Evolutionary conservation across 768 basidiomycete species (phyloP).

Genomic region (Lactarius evosmus): DNA sequence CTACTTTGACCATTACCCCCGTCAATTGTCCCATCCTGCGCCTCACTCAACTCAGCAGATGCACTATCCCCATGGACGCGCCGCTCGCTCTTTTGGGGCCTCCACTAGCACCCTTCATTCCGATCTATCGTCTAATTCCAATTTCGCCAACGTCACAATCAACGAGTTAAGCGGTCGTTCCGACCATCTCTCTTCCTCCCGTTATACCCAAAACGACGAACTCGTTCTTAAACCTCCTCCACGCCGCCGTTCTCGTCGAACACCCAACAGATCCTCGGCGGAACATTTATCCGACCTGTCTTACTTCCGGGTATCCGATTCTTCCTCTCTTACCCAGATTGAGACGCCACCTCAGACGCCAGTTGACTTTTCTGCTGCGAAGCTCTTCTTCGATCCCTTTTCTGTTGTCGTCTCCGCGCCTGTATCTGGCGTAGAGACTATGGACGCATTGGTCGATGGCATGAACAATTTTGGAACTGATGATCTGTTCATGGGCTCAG

Average conservation of each 20-base stretch:
- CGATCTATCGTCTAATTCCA: conserved; percentile 25
- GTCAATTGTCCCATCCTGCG: conserved; percentile 45
- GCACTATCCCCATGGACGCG: conserved; percentile 3
- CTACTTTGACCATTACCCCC: conserved; percentile 42
- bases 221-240: conserved; percentile 14
- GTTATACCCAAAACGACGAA: conserved; percentile 12
- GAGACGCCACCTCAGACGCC: conserved; percentile 76
- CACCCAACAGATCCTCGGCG: conserved; percentile 9
- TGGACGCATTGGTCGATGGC: conserved; percentile 86
- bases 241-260: conserved; percentile 23
- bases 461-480: conserved; percentile 73
- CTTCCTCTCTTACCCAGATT: conserved; percentile 59
- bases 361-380: conserved; percentile 42
- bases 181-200: conserved; percentile 12
- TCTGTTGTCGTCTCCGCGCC: conserved; percentile 74
- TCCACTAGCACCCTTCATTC: conserved; percentile 16
- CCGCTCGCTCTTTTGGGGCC: conserved; percentile 5
- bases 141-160: conserved; percentile 14
- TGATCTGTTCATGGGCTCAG: conserved; percentile 44
- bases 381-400: conserved; percentile 31
- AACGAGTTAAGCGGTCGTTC: conserved; percentile 9
- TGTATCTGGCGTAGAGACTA: conserved; percentile 73
- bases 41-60: conserved; percentile 4
- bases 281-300: conserved; percentile 19
- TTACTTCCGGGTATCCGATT: conserved; percentile 55